phyloP scores from a whole-genome alignment of 371 early-diverging fungal species.

The Apophysomyces sp. region DNA sequence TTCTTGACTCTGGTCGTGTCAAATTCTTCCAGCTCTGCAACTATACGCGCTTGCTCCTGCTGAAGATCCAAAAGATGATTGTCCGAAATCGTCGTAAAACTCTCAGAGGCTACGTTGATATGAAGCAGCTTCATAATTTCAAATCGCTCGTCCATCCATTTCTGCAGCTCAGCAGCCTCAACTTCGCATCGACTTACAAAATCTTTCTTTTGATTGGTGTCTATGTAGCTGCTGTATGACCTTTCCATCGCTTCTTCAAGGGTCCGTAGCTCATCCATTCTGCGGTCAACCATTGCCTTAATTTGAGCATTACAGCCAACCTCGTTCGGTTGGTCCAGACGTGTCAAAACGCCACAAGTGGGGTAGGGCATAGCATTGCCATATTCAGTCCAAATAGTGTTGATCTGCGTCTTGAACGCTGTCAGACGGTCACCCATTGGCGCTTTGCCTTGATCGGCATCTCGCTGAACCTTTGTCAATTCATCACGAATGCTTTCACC shows the following conservation, averaged over 20 bases:
- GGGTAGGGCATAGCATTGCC: conserved; percentile 35
- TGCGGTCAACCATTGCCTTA: conserved; percentile 27
- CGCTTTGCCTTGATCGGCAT: not conserved
- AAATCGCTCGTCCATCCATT: conserved; percentile 38
- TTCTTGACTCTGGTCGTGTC: conserved; percentile 23
- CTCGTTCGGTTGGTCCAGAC: conserved; percentile 12
- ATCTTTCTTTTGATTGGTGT: not conserved
- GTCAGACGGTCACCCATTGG: conserved; percentile 22
- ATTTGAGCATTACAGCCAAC: conserved; percentile 8
- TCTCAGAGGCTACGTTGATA: conserved; percentile 39
- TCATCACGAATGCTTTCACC: conserved; percentile 26
- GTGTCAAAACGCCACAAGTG: conserved; percentile 22
- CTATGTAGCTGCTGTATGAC: not conserved
- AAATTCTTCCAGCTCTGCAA: conserved; percentile 21
- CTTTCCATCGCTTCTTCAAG: conserved; percentile 18
- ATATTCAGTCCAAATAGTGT: conserved; percentile 30
- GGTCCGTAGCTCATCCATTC: conserved; percentile 20
- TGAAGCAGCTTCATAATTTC: conserved; percentile 24
- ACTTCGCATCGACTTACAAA: conserved; percentile 26
- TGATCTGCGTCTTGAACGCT: conserved; percentile 24
- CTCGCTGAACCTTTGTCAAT: conserved; percentile 1
- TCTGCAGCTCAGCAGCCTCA: conserved; percentile 24
- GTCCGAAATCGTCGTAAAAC: conserved; percentile 10
- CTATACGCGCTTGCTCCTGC: conserved; percentile 13
- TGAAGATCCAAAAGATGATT: conserved; percentile 20